These are phyloP conservation scores for Penicillium thymicola DNA, from an alignment of 2,329 filamentous ascomycete genomes.

Conservation along the genomic window DNA sequence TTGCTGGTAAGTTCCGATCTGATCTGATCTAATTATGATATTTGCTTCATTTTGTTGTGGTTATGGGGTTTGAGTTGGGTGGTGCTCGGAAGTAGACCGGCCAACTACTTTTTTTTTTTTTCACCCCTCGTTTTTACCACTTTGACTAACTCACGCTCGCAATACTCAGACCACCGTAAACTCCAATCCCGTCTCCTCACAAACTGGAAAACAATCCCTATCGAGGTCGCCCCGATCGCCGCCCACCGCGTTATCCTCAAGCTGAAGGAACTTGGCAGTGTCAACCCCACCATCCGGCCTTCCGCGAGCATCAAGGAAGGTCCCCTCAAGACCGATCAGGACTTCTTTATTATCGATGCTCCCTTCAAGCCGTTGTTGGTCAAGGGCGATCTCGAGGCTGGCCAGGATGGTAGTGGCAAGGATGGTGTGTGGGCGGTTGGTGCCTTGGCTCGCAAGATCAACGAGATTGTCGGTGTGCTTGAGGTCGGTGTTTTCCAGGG, in stretches of 20 bases:
- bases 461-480: conserved; percentile 78
- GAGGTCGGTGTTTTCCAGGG: conserved; percentile 91
- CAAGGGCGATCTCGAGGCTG: conserved; percentile 51
- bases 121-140: neutral
- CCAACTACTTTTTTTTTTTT: neutral
- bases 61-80: neutral
- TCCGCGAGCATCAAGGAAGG: conserved; percentile 75
- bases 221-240: conserved; percentile 87
- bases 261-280: conserved; percentile 69
- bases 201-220: conserved; percentile 80
- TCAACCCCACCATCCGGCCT: conserved; percentile 67
- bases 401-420: conserved; percentile 53
- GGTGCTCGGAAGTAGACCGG: neutral
- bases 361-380: conserved; percentile 74
- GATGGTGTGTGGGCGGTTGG: conserved; percentile 78
- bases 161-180: conserved; percentile 77
- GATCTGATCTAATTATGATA: neutral
- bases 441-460: conserved; percentile 68
- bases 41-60: neutral
- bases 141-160: neutral
- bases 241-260: conserved; percentile 72
- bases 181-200: conserved; percentile 70
- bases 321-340: conserved; percentile 80
- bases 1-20: conserved; percentile 62
- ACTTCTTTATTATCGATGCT: conserved; percentile 87